Evolutionary conservation across 177 flowering plant species (phyloP).

Genomic region (Tripterygium wilfordii): DNA sequence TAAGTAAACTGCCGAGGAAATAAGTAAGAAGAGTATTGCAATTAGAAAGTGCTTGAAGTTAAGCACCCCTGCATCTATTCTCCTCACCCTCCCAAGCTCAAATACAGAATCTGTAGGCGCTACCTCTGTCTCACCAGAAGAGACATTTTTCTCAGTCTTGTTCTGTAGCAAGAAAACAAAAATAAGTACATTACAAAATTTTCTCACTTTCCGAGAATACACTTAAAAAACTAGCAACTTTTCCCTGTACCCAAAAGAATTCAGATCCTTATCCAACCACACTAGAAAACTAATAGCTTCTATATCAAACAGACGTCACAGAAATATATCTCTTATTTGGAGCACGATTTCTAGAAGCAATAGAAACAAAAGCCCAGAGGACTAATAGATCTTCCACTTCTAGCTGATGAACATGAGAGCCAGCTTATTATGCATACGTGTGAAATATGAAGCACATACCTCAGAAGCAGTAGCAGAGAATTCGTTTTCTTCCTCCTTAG

Average conservation of each 20-base stretch:
- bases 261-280: conserved; percentile 26
- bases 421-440: too few relatives aligned
- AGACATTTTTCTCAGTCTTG: conserved; percentile 7
- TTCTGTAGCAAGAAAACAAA: conserved; percentile 21
- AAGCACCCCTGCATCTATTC: conserved; percentile 54
- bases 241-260: too few relatives aligned
- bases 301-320: too few relatives aligned
- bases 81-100: conserved; percentile 35
- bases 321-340: too few relatives aligned
- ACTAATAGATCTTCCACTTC: too few relatives aligned
- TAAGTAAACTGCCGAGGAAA: conserved; percentile 31
- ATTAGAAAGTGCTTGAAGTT: conserved; percentile 36
- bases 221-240: too few relatives aligned
- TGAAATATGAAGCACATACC: too few relatives aligned
- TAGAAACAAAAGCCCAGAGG: too few relatives aligned
- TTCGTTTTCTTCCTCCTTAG: conserved; percentile 16
- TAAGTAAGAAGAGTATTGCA: conserved; percentile 29
- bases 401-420: too few relatives aligned
- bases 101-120: conserved; percentile 16
- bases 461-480: too few relatives aligned
- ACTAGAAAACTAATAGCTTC: background rate
- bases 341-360: too few relatives aligned
- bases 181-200: background rate
- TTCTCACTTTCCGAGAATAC: background rate
- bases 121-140: conserved; percentile 13